Percentiles rank a stretch among this genome's conserved stretches.
phyloP scores from a whole-genome alignment of 2,329 filamentous ascomycete species.

The Trichothecium roseum region DNA sequence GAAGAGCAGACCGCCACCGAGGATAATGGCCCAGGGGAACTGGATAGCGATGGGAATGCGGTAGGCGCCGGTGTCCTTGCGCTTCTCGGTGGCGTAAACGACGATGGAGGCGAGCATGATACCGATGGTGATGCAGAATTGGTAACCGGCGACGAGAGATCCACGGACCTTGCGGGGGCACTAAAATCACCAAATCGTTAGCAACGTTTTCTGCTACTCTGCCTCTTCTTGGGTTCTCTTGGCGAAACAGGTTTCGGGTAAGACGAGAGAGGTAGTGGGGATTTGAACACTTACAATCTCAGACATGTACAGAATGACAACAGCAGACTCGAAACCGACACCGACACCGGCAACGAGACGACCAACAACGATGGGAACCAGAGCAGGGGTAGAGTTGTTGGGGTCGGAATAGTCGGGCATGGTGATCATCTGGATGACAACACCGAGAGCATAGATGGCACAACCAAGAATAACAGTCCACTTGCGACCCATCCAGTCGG shows the following conservation, averaged over 20 bases:
- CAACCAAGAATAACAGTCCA: constrained; percentile 65
- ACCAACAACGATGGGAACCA: constrained; percentile 58
- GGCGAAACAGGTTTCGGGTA: neutral
- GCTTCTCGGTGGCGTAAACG: constrained; percentile 59
- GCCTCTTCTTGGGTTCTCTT: neutral
- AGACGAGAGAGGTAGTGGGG: neutral
- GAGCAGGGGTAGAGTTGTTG: constrained; percentile 16
- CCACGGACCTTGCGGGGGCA: constrained; percentile 63
- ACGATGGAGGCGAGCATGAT: constrained; percentile 65
- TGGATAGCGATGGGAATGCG: constrained; percentile 75
- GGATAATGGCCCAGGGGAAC: constrained; percentile 70
- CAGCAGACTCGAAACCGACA: constrained; percentile 71
- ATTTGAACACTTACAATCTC: constrained; percentile 53
- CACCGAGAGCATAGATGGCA: constrained; percentile 58
- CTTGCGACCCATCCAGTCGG: constrained; percentile 65
- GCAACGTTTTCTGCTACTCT: constrained; percentile 1
- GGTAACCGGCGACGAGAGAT: constrained; percentile 71
- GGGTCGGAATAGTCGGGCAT: constrained; percentile 25
- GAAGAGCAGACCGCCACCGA: constrained; percentile 59
- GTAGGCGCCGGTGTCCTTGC: constrained; percentile 55
- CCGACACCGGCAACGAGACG: constrained; percentile 68
- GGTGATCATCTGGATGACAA: constrained; percentile 53
- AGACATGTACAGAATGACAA: constrained; percentile 81
- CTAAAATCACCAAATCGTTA: constrained; percentile 14
- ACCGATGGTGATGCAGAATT: constrained; percentile 76